Evolutionary conservation across 148 eudicot species (phyloP).

Genomic region (Amaranthus cruentus): DNA sequence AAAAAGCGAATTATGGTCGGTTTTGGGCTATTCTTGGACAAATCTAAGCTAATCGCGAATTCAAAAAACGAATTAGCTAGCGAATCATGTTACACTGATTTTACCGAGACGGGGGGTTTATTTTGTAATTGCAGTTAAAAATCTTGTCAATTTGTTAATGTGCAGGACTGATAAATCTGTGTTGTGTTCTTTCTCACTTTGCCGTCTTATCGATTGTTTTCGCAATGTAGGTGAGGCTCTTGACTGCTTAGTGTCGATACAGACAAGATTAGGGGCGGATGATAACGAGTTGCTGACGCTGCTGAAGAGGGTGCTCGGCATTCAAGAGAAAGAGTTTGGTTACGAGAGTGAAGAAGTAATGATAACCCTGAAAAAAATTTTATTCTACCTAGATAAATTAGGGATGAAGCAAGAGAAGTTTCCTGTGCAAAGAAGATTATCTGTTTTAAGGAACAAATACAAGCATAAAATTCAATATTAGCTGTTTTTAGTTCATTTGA

Average conservation of each 20-base stretch:
- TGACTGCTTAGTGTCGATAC: constrained; percentile 79
- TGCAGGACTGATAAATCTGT: too few species aligned
- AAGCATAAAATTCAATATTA: constrained; percentile 40
- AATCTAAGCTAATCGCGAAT: too few species aligned
- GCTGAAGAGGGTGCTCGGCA: constrained; percentile 59
- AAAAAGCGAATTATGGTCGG: too few species aligned
- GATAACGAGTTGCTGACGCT: constrained; percentile 42
- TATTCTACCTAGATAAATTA: constrained; percentile 59
- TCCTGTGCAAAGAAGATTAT: constrained; percentile 64
- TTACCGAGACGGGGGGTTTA: too few species aligned
- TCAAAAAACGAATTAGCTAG: too few species aligned
- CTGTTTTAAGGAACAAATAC: constrained; percentile 49
- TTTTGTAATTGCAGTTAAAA: too few species aligned
- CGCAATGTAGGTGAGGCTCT: constrained; percentile 71
- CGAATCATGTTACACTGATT: too few species aligned
- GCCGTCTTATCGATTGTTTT: not conserved
- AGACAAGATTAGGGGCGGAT: constrained; percentile 52
- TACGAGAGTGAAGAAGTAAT: constrained; percentile 63
- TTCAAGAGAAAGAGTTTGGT: constrained; percentile 82
- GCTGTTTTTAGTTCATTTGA: not conserved
- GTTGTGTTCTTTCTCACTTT: not conserved
- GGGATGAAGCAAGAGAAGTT: constrained; percentile 59
- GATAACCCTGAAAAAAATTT: constrained; percentile 59
- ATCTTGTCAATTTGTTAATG: too few species aligned
- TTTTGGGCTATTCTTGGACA: too few species aligned